Evolutionary conservation across 768 basidiomycete species (phyloP).

Genomic region (Agrocybe pediades): DNA sequence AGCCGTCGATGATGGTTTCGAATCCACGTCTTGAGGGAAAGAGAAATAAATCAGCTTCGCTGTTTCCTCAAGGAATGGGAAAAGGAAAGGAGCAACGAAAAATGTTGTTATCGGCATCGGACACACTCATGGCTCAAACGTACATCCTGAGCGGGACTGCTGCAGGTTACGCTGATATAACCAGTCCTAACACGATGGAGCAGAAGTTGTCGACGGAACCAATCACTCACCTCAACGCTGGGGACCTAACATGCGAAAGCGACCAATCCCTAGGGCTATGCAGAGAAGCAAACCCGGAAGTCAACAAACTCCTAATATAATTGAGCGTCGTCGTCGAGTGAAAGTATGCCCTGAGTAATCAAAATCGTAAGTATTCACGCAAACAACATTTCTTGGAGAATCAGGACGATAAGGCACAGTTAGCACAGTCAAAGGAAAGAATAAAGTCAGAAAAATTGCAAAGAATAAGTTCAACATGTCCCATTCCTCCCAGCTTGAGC

Average conservation of each 20-base stretch:
- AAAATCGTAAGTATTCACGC: background rate
- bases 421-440: background rate
- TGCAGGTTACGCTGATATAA: no score
- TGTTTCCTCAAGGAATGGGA: background rate
- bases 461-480: no score
- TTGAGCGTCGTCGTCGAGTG: conserved; percentile 94
- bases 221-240: conserved; percentile 15
- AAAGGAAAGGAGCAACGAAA: background rate
- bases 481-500: no score
- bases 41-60: no score
- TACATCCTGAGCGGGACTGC: no score
- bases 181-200: no score
- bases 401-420: background rate
- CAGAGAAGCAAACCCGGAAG: conserved; percentile 92
- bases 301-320: conserved; percentile 84
- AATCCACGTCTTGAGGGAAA: conserved; percentile 59
- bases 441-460: no score
- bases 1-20: conserved; percentile 78
- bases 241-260: conserved; percentile 70
- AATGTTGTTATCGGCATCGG: no score
- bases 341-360: conserved; percentile 79
- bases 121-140: no score
- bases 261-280: conserved; percentile 93
- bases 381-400: background rate
- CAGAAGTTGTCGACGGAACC: no score